phyloP scores from a whole-genome alignment of 2,329 filamentous ascomycete species.

The Sporothrix euskadiensis region DNA sequence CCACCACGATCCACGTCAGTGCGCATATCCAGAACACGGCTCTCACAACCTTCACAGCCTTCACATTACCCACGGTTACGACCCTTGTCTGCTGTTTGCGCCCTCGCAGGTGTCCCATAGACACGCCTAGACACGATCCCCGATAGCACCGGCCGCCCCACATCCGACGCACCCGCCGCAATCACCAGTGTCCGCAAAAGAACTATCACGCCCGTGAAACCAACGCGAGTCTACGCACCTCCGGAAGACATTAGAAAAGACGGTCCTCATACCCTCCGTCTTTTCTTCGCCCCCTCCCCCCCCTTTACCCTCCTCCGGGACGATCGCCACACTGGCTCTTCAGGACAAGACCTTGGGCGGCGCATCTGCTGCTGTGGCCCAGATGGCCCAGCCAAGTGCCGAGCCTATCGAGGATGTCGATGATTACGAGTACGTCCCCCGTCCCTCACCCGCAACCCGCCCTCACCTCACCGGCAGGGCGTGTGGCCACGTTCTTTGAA shows the following conservation, averaged over 20 bases:
- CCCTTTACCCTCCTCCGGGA: neutral
- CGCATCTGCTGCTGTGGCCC: constrained; percentile 66
- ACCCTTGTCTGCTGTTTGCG: neutral
- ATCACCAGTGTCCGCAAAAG: neutral
- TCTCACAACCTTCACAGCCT: neutral
- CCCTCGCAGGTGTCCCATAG: neutral
- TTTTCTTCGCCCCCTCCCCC: neutral
- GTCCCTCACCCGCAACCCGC: neutral
- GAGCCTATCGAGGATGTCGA: constrained; percentile 63
- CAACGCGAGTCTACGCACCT: neutral
- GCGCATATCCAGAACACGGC: neutral
- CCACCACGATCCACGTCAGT: neutral
- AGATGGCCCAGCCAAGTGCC: constrained; percentile 68
- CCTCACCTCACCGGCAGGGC: neutral
- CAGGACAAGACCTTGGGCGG: constrained; percentile 61
- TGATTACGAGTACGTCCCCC: constrained; percentile 63
- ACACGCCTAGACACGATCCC: no score
- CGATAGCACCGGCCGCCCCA: no score
- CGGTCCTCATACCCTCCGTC: neutral
- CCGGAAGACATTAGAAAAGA: constrained; percentile 4
- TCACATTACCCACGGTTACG: neutral
- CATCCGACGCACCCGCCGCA: neutral
- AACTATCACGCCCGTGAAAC: neutral
- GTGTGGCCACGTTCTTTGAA: neutral
- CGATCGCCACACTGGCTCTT: constrained; percentile 62